These are phyloP conservation scores for Dryas drummondii DNA, from an alignment of 306 rosid genomes.

Conservation along the genomic window DNA sequence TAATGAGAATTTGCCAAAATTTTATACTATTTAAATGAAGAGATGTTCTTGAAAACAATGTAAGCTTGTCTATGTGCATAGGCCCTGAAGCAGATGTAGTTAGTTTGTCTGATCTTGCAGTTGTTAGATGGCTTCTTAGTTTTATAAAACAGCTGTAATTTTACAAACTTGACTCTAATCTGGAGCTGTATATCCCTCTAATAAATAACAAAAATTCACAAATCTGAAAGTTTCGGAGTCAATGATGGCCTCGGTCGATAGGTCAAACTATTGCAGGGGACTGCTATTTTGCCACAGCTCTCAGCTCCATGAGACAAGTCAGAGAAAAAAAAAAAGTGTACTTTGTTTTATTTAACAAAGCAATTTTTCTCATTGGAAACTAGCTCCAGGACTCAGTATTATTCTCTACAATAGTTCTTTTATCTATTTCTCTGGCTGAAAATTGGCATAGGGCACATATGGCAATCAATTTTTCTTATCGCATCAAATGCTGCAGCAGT, in stretches of 20 bases:
- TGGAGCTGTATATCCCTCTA: not conserved
- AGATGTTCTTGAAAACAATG: not conserved
- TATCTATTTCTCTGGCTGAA: slow-evolving; percentile 17
- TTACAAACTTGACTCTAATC: not conserved
- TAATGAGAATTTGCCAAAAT: not conserved
- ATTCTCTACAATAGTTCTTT: slow-evolving; percentile 2
- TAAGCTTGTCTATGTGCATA: not conserved
- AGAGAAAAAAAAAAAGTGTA: not conserved
- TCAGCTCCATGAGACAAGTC: not conserved
- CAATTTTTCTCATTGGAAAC: not conserved
- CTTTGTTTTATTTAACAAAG: not conserved
- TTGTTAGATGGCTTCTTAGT: not conserved
- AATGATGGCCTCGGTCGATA: not conserved
- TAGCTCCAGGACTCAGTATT: not conserved
- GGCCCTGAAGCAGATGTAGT: slow-evolving; percentile 2
- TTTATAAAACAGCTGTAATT: not conserved
- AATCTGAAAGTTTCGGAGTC: not conserved
- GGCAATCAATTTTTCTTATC: slow-evolving; percentile 79
- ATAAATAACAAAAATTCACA: not conserved
- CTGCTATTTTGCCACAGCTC: not conserved
- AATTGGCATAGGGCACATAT: slow-evolving; percentile 56
- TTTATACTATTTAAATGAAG: not conserved
- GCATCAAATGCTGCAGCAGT: slow-evolving; percentile 84
- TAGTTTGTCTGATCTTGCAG: not conserved
- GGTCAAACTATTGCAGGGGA: too few relatives aligned